phyloP scores from a whole-genome alignment of 73 alveolate species.

The Effrenium voratum region DNA sequence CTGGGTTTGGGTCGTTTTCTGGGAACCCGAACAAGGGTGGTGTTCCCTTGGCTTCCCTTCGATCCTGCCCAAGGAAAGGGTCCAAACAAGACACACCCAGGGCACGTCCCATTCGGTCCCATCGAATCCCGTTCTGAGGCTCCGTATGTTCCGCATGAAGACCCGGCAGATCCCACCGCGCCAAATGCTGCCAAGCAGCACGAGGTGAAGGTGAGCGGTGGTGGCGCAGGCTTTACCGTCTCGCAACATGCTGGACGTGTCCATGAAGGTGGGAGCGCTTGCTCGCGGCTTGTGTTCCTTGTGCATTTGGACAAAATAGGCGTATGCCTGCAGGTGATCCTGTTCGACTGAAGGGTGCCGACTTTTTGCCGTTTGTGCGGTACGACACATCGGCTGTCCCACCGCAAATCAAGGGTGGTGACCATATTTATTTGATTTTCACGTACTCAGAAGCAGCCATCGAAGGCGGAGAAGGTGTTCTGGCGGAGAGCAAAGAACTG shows the following conservation, averaged over 20 bases:
- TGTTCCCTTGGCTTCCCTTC: not conserved
- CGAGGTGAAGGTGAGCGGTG: slow-evolving; percentile 59
- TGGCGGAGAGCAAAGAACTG: slow-evolving; percentile 58
- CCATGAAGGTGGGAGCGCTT: slow-evolving; percentile 23
- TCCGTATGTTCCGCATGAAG: slow-evolving; percentile 79
- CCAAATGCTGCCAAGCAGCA: slow-evolving; percentile 59
- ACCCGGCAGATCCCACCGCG: slow-evolving; percentile 61
- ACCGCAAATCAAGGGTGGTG: slow-evolving; percentile 88
- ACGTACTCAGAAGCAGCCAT: slow-evolving; percentile 76
- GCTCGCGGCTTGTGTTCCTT: not conserved
- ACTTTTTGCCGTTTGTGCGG: slow-evolving; percentile 77
- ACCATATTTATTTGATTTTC: slow-evolving; percentile 65
- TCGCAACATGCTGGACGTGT: slow-evolving; percentile 52
- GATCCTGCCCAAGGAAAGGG: slow-evolving; percentile 30
- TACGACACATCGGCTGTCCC: slow-evolving; percentile 87
- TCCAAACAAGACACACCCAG: too few species aligned
- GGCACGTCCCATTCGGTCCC: too few species aligned
- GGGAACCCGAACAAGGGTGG: not conserved
- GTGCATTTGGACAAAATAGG: not conserved
- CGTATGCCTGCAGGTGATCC: slow-evolving; percentile 64
- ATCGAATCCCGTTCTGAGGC: too few species aligned
- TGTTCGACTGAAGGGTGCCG: slow-evolving; percentile 55
- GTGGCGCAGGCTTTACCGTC: slow-evolving; percentile 63
- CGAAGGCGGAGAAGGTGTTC: slow-evolving; percentile 48
- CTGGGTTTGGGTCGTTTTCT: not conserved